Evolutionary conservation across 352 stramenopile species (phyloP).

Genomic region (Phytophthora pluvialis): DNA sequence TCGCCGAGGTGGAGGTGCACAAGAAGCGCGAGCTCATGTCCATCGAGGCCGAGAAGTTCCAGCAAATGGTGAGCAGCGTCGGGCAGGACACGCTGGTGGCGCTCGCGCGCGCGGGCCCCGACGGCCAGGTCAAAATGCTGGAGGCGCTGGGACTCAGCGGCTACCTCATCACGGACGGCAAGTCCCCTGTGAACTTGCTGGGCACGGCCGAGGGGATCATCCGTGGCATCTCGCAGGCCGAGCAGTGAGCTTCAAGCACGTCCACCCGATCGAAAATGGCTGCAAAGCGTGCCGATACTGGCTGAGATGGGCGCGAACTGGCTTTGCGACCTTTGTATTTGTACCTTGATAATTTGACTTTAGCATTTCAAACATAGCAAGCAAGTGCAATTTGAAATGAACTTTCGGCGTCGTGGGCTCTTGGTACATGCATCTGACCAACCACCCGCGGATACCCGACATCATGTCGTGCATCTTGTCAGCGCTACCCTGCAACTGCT

Average conservation of each 20-base stretch:
- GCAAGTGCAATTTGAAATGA: not conserved
- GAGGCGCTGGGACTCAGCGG: slow-evolving; percentile 77
- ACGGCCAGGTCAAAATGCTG: slow-evolving; percentile 84
- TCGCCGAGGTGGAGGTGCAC: slow-evolving; percentile 70
- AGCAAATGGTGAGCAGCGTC: slow-evolving; percentile 81
- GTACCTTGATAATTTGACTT: not conserved
- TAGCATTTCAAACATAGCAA: not conserved
- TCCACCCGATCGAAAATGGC: slow-evolving; percentile 14
- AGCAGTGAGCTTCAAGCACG: slow-evolving; percentile 12
- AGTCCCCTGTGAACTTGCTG: slow-evolving; percentile 80
- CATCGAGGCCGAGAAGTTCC: slow-evolving; percentile 84
- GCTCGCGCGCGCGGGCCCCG: slow-evolving; percentile 69
- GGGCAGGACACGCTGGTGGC: slow-evolving; percentile 80
- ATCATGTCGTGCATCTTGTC: no score
- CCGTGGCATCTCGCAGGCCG: slow-evolving; percentile 62
- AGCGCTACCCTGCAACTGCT: no score
- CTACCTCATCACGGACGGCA: slow-evolving; percentile 86
- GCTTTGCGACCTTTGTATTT: slow-evolving; percentile 18
- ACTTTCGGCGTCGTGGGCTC: no score
- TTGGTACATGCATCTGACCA: not conserved
- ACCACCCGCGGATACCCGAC: no score
- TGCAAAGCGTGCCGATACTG: slow-evolving; percentile 9
- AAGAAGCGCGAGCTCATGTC: slow-evolving; percentile 84
- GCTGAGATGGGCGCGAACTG: slow-evolving; percentile 27
- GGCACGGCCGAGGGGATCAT: slow-evolving; percentile 79